Conservation (phyloP, 768 basidiomycete genomes). For the Lentinus tigrinus region DNA sequence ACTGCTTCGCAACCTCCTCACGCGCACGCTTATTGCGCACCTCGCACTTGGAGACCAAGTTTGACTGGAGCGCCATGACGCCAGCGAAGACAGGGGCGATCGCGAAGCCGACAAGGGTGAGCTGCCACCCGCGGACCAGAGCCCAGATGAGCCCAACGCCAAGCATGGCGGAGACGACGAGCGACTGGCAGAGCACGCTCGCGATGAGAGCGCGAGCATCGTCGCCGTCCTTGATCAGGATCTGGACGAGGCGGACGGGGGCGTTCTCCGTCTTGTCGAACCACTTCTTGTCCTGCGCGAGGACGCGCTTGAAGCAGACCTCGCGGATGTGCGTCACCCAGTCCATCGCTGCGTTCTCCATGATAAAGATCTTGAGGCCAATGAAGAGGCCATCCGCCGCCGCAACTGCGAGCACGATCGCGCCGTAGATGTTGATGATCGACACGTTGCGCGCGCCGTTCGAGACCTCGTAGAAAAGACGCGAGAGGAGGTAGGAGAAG, state of each 20-base stretch:
- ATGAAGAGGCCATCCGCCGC: conserved; percentile 73
- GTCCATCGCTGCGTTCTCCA: conserved; percentile 69
- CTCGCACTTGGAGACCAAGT: conserved; percentile 71
- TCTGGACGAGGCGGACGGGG: conserved; percentile 63
- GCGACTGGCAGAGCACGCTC: conserved; percentile 64
- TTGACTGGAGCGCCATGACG: conserved; percentile 72
- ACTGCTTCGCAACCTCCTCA: conserved; percentile 80
- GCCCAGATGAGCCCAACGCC: conserved; percentile 87
- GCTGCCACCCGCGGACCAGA: conserved; percentile 82
- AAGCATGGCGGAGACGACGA: conserved; percentile 81
- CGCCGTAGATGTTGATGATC: conserved; percentile 68
- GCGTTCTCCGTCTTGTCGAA: conserved; percentile 72
- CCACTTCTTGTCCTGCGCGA: conserved; percentile 83
- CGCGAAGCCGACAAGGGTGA: conserved; percentile 87
- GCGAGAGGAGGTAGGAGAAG: conserved; percentile 88
- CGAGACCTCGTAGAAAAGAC: conserved; percentile 74
- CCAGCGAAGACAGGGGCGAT: conserved; percentile 82
- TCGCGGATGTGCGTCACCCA: conserved; percentile 75
- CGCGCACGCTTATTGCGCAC: conserved; percentile 79
- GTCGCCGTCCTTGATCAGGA: conserved; percentile 85
- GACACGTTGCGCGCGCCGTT: conserved; percentile 61
- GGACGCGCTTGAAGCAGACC: conserved; percentile 52
- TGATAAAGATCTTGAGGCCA: conserved; percentile 74
- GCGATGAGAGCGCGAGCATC: conserved; percentile 80
- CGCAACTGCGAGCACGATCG: conserved; percentile 70